Percentiles rank a stretch among this genome's conserved stretches.
Conservation (phyloP, 2,329 filamentous ascomycete genomes). For the Gnomoniopsis smithogilvyi region DNA sequence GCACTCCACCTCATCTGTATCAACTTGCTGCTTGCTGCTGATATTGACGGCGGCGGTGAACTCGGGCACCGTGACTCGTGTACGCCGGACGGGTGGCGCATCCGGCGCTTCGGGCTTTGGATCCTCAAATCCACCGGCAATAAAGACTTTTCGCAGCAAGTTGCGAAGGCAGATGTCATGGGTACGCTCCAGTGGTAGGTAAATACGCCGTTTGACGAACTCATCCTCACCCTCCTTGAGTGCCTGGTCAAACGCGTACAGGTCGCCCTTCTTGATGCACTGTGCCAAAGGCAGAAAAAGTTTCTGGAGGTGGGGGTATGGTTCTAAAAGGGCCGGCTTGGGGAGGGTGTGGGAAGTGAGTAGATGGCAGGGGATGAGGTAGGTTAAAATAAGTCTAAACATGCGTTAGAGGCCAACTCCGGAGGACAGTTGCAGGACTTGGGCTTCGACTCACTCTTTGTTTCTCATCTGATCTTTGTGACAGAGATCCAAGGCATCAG, state of each 20-base stretch:
- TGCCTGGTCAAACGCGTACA: slow-evolving; percentile 79
- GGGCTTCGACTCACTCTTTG: slow-evolving; percentile 68
- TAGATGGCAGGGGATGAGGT: slow-evolving; percentile 89
- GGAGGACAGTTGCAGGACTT: too few species aligned
- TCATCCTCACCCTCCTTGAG: slow-evolving; percentile 82
- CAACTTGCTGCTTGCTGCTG: slow-evolving; percentile 64
- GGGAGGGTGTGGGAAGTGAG: slow-evolving; percentile 86
- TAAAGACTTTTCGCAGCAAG: slow-evolving; percentile 84
- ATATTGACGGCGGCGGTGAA: slow-evolving; percentile 83
- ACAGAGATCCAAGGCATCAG: slow-evolving; percentile 78
- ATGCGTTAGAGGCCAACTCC: slow-evolving; percentile 22
- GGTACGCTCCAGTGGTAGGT: slow-evolving; percentile 87
- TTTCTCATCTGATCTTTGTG: slow-evolving; percentile 71
- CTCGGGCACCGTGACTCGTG: slow-evolving; percentile 76
- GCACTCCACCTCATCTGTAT: slow-evolving; percentile 93
- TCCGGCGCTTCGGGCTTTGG: slow-evolving; percentile 58
- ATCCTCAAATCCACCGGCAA: slow-evolving; percentile 79
- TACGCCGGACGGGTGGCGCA: slow-evolving; percentile 56
- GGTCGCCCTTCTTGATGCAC: slow-evolving; percentile 79
- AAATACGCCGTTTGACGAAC: slow-evolving; percentile 90
- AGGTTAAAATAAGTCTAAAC: slow-evolving; percentile 79
- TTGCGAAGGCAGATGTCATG: slow-evolving; percentile 92
- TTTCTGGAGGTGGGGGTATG: slow-evolving; percentile 71
- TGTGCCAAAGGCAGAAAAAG: slow-evolving; percentile 75
- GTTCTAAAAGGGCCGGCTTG: slow-evolving; percentile 64